Base-by-base conservation (phyloP, 139 green algal genomes). In the Raphidocelis subcapitata region DNA sequence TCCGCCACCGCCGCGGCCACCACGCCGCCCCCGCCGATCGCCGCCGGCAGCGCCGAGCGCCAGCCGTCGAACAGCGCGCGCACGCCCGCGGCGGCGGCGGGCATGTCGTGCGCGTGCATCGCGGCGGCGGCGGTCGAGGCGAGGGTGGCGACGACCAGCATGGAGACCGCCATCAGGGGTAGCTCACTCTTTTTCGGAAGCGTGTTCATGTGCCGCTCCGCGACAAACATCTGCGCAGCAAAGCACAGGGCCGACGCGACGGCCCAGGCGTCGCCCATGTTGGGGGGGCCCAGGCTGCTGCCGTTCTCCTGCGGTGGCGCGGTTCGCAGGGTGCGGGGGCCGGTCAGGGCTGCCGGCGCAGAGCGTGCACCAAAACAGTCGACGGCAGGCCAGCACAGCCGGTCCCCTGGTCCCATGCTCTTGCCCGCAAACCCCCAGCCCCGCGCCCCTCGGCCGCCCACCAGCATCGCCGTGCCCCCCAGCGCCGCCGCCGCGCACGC, bases 191-290 rank as follows among this genome's bases (percentile, higher is more conserved):
- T 41, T 29, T 71, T 55, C 26, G 76, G 81, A 10, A 90, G 72
- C 24, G 32, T 62, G 12, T 75, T 68, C 4, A 73, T 80, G 3
- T 56, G 67, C 37, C 84, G 69, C 74, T 91, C 86, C 1, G 86
- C 90, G 21, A 84, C 69, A 61, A 84, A 91, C 4, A 88, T 67
- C 82, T 94, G 88, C n/a, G 93, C 55, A 37, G 86, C 91, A 72
- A 96, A 96, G 5, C 88, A 72, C 0, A 96, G 35, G 4, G 91
- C 91, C 3, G 73, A 87, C 24, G 84, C 14, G 21, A 95, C 71
- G 51, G 74, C 84, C 81, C 84, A 89, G 2, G 83, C 26, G 62
- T 96, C 91, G 28, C 91, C 91, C 26, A 88, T 31, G 71, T 73
- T 79, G 31, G 79, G 77, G 10, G 69, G 51, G 35, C 33, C 41